Conservation (phyloP, 139 green algal species). For the Chlorella ohadii region DNA sequence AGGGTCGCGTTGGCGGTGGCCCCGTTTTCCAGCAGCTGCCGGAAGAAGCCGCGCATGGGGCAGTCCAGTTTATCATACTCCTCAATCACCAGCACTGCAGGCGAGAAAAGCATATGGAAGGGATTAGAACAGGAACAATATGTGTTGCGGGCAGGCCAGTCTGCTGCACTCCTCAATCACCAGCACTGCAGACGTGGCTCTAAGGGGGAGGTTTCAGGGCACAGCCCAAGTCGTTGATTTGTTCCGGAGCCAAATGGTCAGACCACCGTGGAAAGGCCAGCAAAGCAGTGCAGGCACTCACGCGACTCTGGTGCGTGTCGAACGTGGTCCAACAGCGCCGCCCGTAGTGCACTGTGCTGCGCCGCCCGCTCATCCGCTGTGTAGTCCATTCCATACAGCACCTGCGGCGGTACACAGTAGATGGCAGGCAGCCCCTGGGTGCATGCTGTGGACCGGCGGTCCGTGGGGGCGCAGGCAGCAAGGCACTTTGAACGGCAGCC, state of each 20-base stretch:
- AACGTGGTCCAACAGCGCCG: slow-evolving; percentile 72
- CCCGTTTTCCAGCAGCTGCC: slow-evolving; percentile 78
- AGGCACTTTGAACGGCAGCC: too few relatives aligned
- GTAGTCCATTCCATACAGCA: slow-evolving; percentile 92
- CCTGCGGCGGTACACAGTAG: too few relatives aligned
- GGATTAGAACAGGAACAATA: too few relatives aligned
- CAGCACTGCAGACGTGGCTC: slow-evolving; percentile 71
- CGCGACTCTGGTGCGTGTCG: slow-evolving; percentile 57
- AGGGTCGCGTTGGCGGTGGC: slow-evolving; percentile 64
- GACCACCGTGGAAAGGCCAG: too few relatives aligned
- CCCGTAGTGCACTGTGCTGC: slow-evolving; percentile 65
- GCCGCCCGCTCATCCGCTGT: slow-evolving; percentile 47
- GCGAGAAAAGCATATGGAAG: too few relatives aligned
- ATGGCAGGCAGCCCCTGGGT: too few relatives aligned
- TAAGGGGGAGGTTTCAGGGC: too few relatives aligned
- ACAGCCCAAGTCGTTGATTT: too few relatives aligned
- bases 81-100: slow-evolving; percentile 87
- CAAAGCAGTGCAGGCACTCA: neutral
- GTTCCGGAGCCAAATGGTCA: too few relatives aligned
- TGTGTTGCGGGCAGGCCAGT: slow-evolving; percentile 84
- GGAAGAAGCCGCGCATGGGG: slow-evolving; percentile 72
- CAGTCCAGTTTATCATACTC: slow-evolving; percentile 98
- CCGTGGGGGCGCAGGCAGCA: too few relatives aligned
- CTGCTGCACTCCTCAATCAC: slow-evolving; percentile 98
- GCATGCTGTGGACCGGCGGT: too few relatives aligned